Evolutionary conservation across 768 basidiomycete genomes (phyloP).

Genomic region (Calocybe indica): DNA sequence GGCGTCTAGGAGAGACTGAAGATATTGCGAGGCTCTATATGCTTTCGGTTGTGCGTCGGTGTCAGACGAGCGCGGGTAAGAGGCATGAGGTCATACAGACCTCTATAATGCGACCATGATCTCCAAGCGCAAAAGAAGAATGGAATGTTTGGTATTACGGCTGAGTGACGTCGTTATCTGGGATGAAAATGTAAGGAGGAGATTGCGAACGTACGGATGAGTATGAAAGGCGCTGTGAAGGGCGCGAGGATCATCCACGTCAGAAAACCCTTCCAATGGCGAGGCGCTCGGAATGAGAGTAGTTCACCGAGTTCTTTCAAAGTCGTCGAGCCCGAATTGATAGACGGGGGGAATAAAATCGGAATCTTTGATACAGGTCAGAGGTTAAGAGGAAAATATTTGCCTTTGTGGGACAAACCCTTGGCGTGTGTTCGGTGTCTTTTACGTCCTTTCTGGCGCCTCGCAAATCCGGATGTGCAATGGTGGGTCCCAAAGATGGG

Average conservation of each 20-base stretch:
- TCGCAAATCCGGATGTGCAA: conserved; percentile 19
- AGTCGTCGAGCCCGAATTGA: conserved; percentile 25
- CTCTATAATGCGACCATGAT: conserved; percentile 80
- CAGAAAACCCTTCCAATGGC: conserved; percentile 60
- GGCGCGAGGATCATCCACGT: conserved; percentile 64
- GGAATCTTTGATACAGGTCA: conserved; percentile 44
- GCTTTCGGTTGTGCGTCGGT: conserved; percentile 29
- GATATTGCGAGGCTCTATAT: conserved; percentile 64
- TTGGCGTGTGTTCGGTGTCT: conserved; percentile 13
- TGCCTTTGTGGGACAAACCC: not conserved
- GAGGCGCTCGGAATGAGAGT: conserved; percentile 49
- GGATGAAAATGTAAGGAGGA: not conserved
- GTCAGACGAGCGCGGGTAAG: not conserved
- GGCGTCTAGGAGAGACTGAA: conserved; percentile 51
- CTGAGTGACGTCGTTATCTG: conserved; percentile 25
- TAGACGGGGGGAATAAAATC: conserved; percentile 52
- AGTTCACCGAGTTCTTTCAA: conserved; percentile 45
- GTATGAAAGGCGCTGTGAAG: conserved; percentile 67
- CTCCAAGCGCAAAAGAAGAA: conserved; percentile 86
- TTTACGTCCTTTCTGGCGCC: conserved; percentile 13
- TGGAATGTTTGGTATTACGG: conserved; percentile 77
- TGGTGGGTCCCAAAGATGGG: conserved; percentile 57
- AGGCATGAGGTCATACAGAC: conserved; percentile 24
- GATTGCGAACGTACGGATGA: conserved; percentile 55
- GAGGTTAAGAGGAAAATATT: not conserved